Base-by-base conservation (phyloP, 139 green algal genomes). In the Parachlorella kessleri region DNA sequence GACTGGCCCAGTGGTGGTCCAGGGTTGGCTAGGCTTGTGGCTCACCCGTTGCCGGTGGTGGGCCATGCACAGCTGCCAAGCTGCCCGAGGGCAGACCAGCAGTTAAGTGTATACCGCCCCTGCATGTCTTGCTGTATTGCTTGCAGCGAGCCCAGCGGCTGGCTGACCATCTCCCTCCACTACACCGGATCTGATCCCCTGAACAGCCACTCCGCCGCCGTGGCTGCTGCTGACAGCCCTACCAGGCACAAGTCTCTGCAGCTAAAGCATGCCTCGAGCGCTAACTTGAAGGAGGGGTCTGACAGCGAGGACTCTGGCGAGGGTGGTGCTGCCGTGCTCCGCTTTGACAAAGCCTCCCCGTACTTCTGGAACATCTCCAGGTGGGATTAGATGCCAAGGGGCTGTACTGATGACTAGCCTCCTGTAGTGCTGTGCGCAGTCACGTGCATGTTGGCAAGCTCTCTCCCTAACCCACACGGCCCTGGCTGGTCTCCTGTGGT, bases 91-190 rank as follows among this genome's bases (percentile, higher is more conserved):
- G 18, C 38, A 23, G 2, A 65, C 35, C 35, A 6, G 3, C 71
- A 55, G n/a, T 3, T 14, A 3, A 7, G 1, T 7, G 5, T 39
- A 6, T 63, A 36, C 53, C 38, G 3, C 55, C 39, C 24, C 35
- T n/a, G n/a, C 35, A 33, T 28, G 6, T 37, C 0, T 73, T 70
- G 48, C 64, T 38, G 40, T 33, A 10, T 28, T 72, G 4, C 10
- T 18, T 59, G 67, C 68, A 71, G 68, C 1, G 21, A 21, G 0
- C 10, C 37, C 69, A 66, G 30, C 18, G 32, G 68, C 33, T 82
- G 66, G 76, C 67, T 82, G 77, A 28, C 73, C 24, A 54, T 77
- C 35, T 37, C 38, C 40, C 67, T 82, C 37, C 48, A 72, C 42
- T 55, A 65, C 39, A 82, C 77, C 3, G 77, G 26, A 68, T 1